Evolutionary conservation across 2,329 filamentous ascomycete genomes (phyloP).

Genomic region (Tolypocladium endophyticum): DNA sequence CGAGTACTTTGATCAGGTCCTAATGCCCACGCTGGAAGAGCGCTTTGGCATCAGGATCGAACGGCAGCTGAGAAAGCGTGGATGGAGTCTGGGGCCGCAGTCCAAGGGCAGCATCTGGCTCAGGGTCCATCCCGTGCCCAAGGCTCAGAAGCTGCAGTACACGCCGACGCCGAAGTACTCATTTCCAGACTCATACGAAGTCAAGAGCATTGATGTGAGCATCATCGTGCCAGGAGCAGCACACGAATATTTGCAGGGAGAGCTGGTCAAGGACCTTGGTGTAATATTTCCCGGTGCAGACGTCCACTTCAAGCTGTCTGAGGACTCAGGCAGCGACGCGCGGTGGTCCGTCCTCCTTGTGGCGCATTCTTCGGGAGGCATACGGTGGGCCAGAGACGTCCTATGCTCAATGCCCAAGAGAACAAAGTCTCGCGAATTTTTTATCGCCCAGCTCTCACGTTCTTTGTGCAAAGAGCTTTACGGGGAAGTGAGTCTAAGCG

Average conservation of each 20-base stretch:
- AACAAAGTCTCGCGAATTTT: conserved; percentile 13
- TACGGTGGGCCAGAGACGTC: conserved; percentile 39
- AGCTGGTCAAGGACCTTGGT: conserved; percentile 28
- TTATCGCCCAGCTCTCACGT: conserved; percentile 30
- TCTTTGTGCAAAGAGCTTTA: conserved; percentile 35
- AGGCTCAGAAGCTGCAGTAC: conserved; percentile 25
- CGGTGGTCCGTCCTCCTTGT: conserved; percentile 48
- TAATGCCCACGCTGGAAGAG: conserved; percentile 42
- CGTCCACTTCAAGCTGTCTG: conserved; percentile 31
- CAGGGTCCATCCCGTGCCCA: conserved; percentile 20
- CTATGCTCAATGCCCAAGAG: conserved; percentile 32
- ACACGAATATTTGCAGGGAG: conserved; percentile 27
- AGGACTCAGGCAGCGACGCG: conserved; percentile 40
- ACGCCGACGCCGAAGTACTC: conserved; percentile 11
- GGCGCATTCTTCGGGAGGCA: conserved; percentile 32
- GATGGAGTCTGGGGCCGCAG: conserved; percentile 38
- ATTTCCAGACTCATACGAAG: conserved; percentile 17
- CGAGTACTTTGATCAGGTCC: conserved; percentile 52
- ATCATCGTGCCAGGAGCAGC: conserved; percentile 37
- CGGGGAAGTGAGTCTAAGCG: conserved; percentile 30
- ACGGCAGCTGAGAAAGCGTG: conserved; percentile 31
- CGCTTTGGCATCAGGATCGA: conserved; percentile 38
- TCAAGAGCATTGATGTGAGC: conserved; percentile 38
- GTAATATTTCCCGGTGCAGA: conserved; percentile 31
- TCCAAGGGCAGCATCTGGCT: conserved; percentile 34